phyloP scores from a whole-genome alignment of 495 filamentous ascomycete genomes.

The Tuber indicum region DNA sequence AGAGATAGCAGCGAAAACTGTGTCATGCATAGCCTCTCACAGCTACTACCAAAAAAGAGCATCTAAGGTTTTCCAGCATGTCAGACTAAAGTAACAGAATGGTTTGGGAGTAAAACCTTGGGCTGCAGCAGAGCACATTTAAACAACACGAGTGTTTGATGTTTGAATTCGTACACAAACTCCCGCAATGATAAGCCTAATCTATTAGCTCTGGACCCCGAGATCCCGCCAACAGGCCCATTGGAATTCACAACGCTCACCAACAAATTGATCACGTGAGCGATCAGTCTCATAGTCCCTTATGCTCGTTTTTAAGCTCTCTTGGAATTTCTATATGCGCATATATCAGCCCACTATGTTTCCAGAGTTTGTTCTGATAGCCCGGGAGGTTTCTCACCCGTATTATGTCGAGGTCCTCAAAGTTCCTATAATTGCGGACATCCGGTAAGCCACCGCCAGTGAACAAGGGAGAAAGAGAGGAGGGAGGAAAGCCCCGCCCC shows the following conservation, averaged over 20 bases:
- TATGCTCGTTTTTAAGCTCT: constrained; percentile 66
- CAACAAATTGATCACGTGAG: constrained; percentile 70
- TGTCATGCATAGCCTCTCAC: constrained; percentile 93
- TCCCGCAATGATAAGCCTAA: constrained; percentile 77
- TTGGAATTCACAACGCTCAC: constrained; percentile 45
- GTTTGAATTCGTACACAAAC: constrained; percentile 85
- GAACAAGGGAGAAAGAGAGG: constrained; percentile 9
- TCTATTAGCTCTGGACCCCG: constrained; percentile 30
- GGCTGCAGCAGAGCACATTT: constrained; percentile 91
- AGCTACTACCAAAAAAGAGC: constrained; percentile 95
- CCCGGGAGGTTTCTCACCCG: constrained; percentile 45
- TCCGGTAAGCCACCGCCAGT: constrained; percentile 27
- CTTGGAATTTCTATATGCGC: constrained; percentile 68
- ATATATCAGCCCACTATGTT: constrained; percentile 17
- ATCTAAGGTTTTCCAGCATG: constrained; percentile 55
- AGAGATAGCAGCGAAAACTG: constrained; percentile 93
- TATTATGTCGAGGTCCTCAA: constrained; percentile 65
- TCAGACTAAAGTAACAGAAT: constrained; percentile 9
- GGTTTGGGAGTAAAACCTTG: constrained; percentile 58
- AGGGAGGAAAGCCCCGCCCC: background rate
- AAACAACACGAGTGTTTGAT: constrained; percentile 86
- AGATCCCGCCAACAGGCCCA: background rate
- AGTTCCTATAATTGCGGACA: constrained; percentile 50
- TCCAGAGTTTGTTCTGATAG: constrained; percentile 6
- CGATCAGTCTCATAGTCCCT: constrained; percentile 61